Base-by-base conservation (phyloP, 192 early-diverging fungal species). In the Funneliformis mosseae region DNA sequence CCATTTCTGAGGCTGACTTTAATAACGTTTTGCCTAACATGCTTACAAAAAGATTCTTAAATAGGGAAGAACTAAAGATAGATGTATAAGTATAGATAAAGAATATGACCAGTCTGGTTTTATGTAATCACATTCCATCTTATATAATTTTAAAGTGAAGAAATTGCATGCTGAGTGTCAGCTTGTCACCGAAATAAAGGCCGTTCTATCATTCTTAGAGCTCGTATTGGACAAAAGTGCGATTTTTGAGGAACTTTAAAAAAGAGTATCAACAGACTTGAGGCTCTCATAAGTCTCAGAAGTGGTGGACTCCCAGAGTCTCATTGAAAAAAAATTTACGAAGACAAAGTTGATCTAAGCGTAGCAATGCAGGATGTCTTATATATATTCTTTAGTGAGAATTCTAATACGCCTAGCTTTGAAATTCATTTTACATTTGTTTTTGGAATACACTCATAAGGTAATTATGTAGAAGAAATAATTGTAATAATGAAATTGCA, bases 231-330 rank as follows among this genome's bases (percentile, higher is more conserved):
- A 6, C 80, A 81, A 68, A 81, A 81, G 55, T 81, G 63, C 33
- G 74, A 81, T 76, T 81, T 81, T 66, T n/a, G 74, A 18, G 72
- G 72, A n/a, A 76, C 73, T 45, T 68, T 81, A 41, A 81, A 81
- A 76, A 74, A 81, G 6, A 81, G 72, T 69, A 23, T 68, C 27
- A 76, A 81, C 41, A 81, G 25, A 7, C 72, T 81, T 38, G 74
- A 81, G 42, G 72, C 80, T 50, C 14, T 76, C 27, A 76, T 81
- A 45, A 73, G 74, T 63, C 61, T 81, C 38, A 74, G 72, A 66
- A 76, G 72, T 68, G 61, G 59, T 48, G 68, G 72, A 25, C 41
- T 81, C 18, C 80, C 59, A 23, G 80, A 25, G 9, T 5, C 61
- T 28, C 80, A 81, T 81, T 39, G 9, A 14, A 81, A 81, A 76